These are phyloP conservation scores for Neofusicoccum cordaticola DNA, from an alignment of 2,329 filamentous ascomycete genomes.

Conservation along the genomic window DNA sequence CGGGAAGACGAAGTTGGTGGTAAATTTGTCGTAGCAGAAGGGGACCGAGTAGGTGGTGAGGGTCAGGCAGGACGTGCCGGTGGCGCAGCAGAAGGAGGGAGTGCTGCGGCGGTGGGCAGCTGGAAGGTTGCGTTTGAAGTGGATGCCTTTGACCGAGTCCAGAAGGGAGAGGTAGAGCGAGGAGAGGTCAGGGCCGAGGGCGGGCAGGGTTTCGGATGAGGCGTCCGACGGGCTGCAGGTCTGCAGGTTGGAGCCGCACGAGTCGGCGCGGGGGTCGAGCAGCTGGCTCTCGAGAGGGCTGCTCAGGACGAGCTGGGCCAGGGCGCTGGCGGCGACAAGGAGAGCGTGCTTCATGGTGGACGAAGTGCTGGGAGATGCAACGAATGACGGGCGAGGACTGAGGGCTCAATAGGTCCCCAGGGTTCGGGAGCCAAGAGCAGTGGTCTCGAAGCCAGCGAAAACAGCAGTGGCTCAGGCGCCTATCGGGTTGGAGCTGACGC, in stretches of 20 bases:
- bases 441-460: slow-evolving; percentile 1
- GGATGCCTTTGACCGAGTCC: slow-evolving; percentile 33
- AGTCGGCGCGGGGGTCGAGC: neutral
- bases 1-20: slow-evolving; percentile 49
- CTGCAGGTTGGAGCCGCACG: slow-evolving; percentile 27
- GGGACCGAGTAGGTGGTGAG: slow-evolving; percentile 41
- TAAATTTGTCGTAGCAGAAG: slow-evolving; percentile 54
- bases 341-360: neutral
- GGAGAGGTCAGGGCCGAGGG: slow-evolving; percentile 33
- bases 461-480: neutral
- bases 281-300: neutral
- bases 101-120: neutral
- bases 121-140: slow-evolving; percentile 27
- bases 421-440: neutral
- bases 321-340: neutral
- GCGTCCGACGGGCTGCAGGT: slow-evolving; percentile 36
- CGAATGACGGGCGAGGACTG: neutral
- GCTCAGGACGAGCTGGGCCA: neutral
- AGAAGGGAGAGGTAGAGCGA: slow-evolving; percentile 35
- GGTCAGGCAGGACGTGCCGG: slow-evolving; percentile 42
- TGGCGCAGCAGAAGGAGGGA: slow-evolving; percentile 33
- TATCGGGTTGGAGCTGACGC: neutral
- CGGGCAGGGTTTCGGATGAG: slow-evolving; percentile 29
- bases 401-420: neutral
- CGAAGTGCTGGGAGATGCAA: neutral